A percentile compares a stretch with the other conserved stretches of the same genome.
Evolutionary conservation across 768 basidiomycete genomes (phyloP).

Genomic region (Tephrocybe sp.): DNA sequence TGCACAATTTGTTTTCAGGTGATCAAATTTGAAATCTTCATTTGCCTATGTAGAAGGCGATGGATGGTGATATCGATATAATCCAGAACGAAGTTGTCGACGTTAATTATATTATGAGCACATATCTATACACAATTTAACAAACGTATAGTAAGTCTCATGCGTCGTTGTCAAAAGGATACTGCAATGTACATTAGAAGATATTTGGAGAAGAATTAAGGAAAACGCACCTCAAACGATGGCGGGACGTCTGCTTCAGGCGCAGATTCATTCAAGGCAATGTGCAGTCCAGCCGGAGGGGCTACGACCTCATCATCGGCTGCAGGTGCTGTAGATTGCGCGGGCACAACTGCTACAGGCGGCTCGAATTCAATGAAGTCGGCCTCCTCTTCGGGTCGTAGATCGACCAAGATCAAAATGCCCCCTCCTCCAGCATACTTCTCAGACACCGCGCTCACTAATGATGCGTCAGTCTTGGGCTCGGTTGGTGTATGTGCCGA

Average conservation of each 20-base stretch:
- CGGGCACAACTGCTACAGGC: constrained; percentile 27
- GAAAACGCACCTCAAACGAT: constrained; percentile 75
- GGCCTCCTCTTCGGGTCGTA: constrained; percentile 63
- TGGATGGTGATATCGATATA: no score
- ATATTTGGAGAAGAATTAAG: neutral
- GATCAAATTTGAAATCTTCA: no score
- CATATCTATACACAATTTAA: neutral
- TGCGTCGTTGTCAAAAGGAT: constrained; percentile 72
- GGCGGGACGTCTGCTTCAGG: constrained; percentile 77
- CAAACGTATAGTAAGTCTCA: constrained; percentile 27
- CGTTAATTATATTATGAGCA: neutral
- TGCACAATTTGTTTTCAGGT: neutral
- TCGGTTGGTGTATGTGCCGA: constrained; percentile 45
- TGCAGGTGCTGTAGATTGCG: constrained; percentile 23
- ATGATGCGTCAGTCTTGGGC: constrained; percentile 29
- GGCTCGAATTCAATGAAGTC: constrained; percentile 71
- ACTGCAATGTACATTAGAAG: constrained; percentile 41
- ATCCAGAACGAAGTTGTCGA: no score
- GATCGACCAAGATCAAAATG: constrained; percentile 82
- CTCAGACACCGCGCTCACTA: constrained; percentile 40
- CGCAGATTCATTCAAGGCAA: constrained; percentile 67
- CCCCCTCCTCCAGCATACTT: constrained; percentile 82
- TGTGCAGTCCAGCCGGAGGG: constrained; percentile 48
- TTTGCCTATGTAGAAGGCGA: no score
- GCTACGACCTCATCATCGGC: constrained; percentile 31